Base-by-base conservation (phyloP, 345 rosid genomes). In the Clausena lansium region DNA sequence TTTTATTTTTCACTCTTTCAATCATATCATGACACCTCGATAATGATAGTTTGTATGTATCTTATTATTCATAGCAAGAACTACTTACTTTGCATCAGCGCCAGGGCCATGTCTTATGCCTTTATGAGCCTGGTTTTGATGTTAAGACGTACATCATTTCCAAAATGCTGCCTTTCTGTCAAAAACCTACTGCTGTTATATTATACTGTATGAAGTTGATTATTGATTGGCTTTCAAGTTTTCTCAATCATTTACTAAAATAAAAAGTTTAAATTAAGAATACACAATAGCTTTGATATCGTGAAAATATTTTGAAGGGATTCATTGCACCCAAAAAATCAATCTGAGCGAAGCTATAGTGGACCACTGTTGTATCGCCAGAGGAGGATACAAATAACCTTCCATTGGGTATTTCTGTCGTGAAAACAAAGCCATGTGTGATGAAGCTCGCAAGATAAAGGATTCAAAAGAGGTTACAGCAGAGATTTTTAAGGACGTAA, bases 321-420 rank as follows among this genome's bases (percentile, higher is more conserved):
- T 74, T 36, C 88, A 77, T 81, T 69, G 70, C 93, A 83, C 74
- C 88, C 85, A 73, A 91, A 84, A 80, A 82, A 78, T 86, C 93
- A 80, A 70, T 67, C 85, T 50, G 98, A 92, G 62, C 89, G 90
- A 75, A 91, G 87, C 81, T 88, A 85, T 84, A 92, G 97, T 79
- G 97, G 98, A 80, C 86, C 95, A 64, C 70, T 93, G 84, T 82
- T 78, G 73, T 76, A 79, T 81, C 93, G 91, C 71, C 87, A 85
- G 69, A 94, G 83, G 79, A 91, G 89, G 98, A 96, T 33, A 62
- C 81, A 22, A 83, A 92, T 86, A 93, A 81, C 81, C 73, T 83
- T 78, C 75, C 91, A 66, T 77, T 86, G 52, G 85, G 94, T 89
- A 89, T 77, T 74, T 78, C 30, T 64, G 33, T 38, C 67, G 60